Conservation (phyloP, 2,329 filamentous ascomycete species). For the Endoconidiophora laricicola region DNA sequence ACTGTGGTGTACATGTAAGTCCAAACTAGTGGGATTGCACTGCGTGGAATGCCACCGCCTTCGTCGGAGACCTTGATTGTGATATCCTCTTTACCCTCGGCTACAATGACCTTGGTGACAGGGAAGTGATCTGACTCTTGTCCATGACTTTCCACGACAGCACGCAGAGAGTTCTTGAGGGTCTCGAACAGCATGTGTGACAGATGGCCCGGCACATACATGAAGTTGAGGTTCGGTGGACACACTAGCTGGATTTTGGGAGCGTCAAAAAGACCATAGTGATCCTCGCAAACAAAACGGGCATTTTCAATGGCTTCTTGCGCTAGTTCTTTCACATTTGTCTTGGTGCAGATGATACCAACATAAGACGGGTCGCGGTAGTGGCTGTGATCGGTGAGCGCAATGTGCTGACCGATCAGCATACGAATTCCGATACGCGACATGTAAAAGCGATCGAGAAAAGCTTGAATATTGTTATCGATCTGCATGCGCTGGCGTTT, state of each 20-base stretch:
- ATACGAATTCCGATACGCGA: slow-evolving; percentile 97
- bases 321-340: slow-evolving; percentile 85
- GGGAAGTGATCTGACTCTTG: slow-evolving; percentile 93
- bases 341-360: slow-evolving; percentile 97
- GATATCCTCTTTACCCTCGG: slow-evolving; percentile 95
- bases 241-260: slow-evolving; percentile 95
- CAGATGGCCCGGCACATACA: slow-evolving; percentile 98
- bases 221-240: slow-evolving; percentile 87
- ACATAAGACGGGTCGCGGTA: slow-evolving; percentile 86
- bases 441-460: slow-evolving; percentile 99
- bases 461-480: slow-evolving; percentile 90
- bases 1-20: slow-evolving; percentile 99
- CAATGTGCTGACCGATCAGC: slow-evolving; percentile 97
- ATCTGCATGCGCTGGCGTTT: slow-evolving; percentile 95
- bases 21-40: slow-evolving; percentile 93
- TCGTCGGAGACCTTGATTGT: slow-evolving; percentile 98
- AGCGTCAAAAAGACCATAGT: slow-evolving; percentile 93
- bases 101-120: slow-evolving; percentile 91
- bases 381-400: slow-evolving; percentile 81
- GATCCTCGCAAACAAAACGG: slow-evolving; percentile 96
- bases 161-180: slow-evolving; percentile 91
- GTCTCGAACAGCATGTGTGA: slow-evolving; percentile 99
- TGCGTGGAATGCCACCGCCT: slow-evolving; percentile 85
- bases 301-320: slow-evolving; percentile 97
- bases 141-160: slow-evolving; percentile 88